Conservation (phyloP, 441 rosid genomes). For the Arabidopsis hybrid region DNA sequence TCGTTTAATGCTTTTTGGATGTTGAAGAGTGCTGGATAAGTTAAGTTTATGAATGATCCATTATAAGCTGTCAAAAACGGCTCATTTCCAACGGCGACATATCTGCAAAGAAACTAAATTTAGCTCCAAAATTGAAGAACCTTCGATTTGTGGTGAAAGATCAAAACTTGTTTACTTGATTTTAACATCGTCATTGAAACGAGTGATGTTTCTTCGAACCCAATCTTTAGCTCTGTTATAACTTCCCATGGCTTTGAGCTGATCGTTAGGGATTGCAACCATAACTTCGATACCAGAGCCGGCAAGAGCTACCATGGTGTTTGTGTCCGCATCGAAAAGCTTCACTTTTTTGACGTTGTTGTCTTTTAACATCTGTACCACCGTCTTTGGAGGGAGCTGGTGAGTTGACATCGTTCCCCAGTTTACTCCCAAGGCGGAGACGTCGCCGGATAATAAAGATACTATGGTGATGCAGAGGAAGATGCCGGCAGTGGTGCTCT, state of each 20-base stretch:
- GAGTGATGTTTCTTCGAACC: constrained; percentile 76
- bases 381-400: constrained; percentile 66
- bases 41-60: constrained; percentile 66
- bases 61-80: constrained; percentile 83
- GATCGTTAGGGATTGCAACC: constrained; percentile 96
- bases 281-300: constrained; percentile 87
- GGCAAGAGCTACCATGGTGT: constrained; percentile 79
- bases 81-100: constrained; percentile 93
- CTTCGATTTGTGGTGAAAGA: background rate
- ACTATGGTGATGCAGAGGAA: constrained; percentile 18
- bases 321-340: constrained; percentile 81
- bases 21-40: constrained; percentile 91
- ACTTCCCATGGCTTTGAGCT: constrained; percentile 66
- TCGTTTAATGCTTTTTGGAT: constrained; percentile 91
- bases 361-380: constrained; percentile 79
- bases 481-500: background rate
- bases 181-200: constrained; percentile 83
- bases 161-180: constrained; percentile 61
- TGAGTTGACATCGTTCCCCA: constrained; percentile 94
- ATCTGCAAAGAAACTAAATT: constrained; percentile 47
- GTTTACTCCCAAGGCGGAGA: constrained; percentile 80
- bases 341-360: constrained; percentile 91
- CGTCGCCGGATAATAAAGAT: constrained; percentile 30
- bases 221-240: constrained; percentile 75
- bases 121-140: background rate